Evolutionary conservation across 768 basidiomycete species (phyloP), one percentile per base, ranked within the genome.

Genomic region (Tylopilus subfusipes): DNA sequence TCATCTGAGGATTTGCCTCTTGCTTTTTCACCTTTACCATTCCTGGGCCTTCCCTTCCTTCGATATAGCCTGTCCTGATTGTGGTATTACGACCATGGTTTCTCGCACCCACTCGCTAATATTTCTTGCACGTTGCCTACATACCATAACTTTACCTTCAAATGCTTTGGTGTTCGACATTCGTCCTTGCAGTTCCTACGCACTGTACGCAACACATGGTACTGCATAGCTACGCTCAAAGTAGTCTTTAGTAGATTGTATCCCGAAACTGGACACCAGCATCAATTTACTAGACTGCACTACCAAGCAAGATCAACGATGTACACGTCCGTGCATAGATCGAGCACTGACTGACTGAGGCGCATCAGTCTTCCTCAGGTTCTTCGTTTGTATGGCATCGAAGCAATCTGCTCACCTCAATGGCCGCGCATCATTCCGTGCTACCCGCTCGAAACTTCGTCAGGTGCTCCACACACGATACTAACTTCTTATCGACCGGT

Each of bases 41-140:
- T 68, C 48, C 64, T 56, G 50, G 54, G 50, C 46, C 52, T 51
- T 22, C 48, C 52, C 24, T 44, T 36, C 42, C 18, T 63, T 57
- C 54, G 39, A 21, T 48, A 9, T 36, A 21, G 31, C 39, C 36
- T 50, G n/a, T n/a, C 22, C 42, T 22, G 42, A 50, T 46, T 30
- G 43, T 53, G 58, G 48, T 25, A 27, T 19, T 50, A 49, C 52
- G 36, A 21, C 36, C 33, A 18, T 27, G 43, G 12, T 31, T 25
- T 30, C 43, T 48, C 16, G 25, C 33, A 24, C 42, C 13, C 31
- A n/a, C 34, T 56, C 43, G n/a, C 42, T 54, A 54, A 55, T 59
- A 19, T 29, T 42, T 52, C 45, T 65, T 59, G 59, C 19, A 10
- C 40, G 45, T 50, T 47, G 29, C 50, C 24, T 52, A 60, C 24